A percentile compares a stretch with the other conserved stretches of the same genome.
Evolutionary conservation across 306 rosid genomes (phyloP).

Genomic region (Alnus rubra): DNA sequence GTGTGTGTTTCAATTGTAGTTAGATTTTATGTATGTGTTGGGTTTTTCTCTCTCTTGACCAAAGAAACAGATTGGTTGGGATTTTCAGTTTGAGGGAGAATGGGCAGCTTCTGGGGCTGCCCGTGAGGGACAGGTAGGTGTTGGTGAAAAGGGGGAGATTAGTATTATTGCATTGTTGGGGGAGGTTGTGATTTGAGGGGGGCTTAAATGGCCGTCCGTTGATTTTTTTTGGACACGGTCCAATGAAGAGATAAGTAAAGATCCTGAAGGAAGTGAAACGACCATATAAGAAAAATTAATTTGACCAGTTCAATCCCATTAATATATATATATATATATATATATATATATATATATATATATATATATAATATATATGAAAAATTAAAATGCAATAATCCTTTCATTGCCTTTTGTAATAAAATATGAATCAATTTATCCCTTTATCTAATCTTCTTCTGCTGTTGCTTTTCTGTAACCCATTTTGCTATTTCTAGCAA

Average conservation of each 20-base stretch:
- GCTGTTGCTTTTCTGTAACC: too few species aligned
- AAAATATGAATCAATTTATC: too few species aligned
- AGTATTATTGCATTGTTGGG: neutral
- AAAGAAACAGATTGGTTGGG: constrained; percentile 14
- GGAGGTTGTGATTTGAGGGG: neutral
- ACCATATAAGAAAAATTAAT: neutral
- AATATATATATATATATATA: too few species aligned
- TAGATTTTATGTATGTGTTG: too few species aligned
- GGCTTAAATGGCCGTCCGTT: neutral
- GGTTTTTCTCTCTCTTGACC: neutral
- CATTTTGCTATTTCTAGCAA: too few species aligned
- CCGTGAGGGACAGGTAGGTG: constrained; percentile 21
- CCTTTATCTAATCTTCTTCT: too few species aligned
- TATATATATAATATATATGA: too few species aligned
- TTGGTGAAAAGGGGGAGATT: neutral
- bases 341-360: too few species aligned
- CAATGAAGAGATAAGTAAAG: neutral
- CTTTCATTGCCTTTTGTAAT: too few species aligned
- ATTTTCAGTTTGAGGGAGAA: neutral
- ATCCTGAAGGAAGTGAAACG: too few species aligned
- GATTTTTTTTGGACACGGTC: neutral
- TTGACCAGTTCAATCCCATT: neutral
- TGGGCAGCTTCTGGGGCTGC: constrained; percentile 17
- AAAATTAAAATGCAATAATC: too few species aligned
- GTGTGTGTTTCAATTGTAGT: too few species aligned